Percentiles rank a stretch among this genome's conserved stretches.
phyloP scores from a whole-genome alignment of 768 basidiomycete genomes.

The Pleurotus tuber-regium region DNA sequence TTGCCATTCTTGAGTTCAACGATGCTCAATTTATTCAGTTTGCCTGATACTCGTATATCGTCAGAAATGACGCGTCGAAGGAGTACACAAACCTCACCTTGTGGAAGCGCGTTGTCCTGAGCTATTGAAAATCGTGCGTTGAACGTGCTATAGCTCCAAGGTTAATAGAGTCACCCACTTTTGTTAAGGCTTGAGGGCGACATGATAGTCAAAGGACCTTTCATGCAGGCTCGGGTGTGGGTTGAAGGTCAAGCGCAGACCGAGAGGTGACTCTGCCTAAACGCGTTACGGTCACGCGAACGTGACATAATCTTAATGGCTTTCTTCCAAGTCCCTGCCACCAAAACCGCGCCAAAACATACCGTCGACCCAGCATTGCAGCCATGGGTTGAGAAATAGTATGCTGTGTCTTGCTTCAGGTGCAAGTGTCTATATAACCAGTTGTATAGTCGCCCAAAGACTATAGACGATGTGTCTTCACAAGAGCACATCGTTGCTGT shows the following conservation, averaged over 20 bases:
- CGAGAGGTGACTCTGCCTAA: conserved; percentile 39
- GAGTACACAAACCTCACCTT: background rate
- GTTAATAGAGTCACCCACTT: conserved; percentile 22
- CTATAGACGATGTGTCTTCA: conserved; percentile 95
- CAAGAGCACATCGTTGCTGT: conserved; percentile 97
- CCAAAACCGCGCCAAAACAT: conserved; percentile 41
- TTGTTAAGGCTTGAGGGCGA: conserved; percentile 31
- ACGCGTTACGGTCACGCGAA: conserved; percentile 44
- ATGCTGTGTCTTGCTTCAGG: too few relatives aligned
- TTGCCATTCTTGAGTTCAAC: conserved; percentile 78
- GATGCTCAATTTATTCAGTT: conserved; percentile 38
- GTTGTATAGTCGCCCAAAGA: conserved; percentile 82
- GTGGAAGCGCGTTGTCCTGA: conserved; percentile 28
- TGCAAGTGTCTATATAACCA: too few relatives aligned
- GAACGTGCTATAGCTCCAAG: background rate
- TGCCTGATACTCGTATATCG: conserved; percentile 32
- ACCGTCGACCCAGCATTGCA: conserved; percentile 58
- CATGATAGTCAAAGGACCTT: conserved; percentile 32
- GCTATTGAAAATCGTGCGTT: conserved; percentile 14
- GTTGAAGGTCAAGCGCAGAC: conserved; percentile 18
- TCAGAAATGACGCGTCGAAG: conserved; percentile 13
- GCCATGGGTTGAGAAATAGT: conserved; percentile 99
- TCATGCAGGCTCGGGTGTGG: conserved; percentile 17
- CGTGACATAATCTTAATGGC: conserved; percentile 51
- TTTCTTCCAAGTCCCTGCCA: conserved; percentile 56